Base-by-base conservation (phyloP, 495 filamentous ascomycete genomes). In the Penicillium robsamsonii region DNA sequence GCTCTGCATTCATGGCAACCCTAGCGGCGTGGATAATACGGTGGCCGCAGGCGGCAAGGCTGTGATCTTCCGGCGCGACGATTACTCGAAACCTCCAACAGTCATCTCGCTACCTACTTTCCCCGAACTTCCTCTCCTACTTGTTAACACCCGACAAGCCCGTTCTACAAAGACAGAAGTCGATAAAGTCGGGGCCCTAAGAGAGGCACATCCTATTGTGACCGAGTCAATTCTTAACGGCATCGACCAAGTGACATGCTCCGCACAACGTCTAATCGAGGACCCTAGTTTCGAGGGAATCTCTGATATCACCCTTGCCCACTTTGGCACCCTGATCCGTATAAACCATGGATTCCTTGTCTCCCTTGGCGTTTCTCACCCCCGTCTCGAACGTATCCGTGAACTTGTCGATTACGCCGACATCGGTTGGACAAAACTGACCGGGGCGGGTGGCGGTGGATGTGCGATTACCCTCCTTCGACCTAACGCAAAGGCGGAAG, bases 381-480 rank as follows among this genome's bases (percentile, higher is more conserved):
- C 94, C 13, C 84, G 88, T 33, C 80, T 98, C 46, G 94, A 98
- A 71, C 86, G 93, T 5, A 88, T 98, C 60, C 81, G 94, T 22
- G 93, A 96, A 73, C 78, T 98, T 17, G 89, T 97, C 46, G 93
- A 97, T 61, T 83, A 89, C 56, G 80, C 89, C 31, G 87, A 89
- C n/a, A 87, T 96, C 52, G 94, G 94, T 31, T 97, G 91, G 91
- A 95, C 94, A 5, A 98, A 98, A 67, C 81, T 98, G 46, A 98
- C 94, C 1, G 94, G 94, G 53, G 94, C 92, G 6, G 94, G 94
- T 12, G 94, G 93, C 5, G 94, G 94, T 38, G 94, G 94, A 1
- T 96, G 94, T 70, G 91, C 92, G 1, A 97, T 98, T 62, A 94
- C 92, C 4, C 72, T 98, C 5, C 76, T 97, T 38, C 89, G 86